phyloP scores from a whole-genome alignment of 1,284 basidiomycete genomes.

The Polyporus tsugae region DNA sequence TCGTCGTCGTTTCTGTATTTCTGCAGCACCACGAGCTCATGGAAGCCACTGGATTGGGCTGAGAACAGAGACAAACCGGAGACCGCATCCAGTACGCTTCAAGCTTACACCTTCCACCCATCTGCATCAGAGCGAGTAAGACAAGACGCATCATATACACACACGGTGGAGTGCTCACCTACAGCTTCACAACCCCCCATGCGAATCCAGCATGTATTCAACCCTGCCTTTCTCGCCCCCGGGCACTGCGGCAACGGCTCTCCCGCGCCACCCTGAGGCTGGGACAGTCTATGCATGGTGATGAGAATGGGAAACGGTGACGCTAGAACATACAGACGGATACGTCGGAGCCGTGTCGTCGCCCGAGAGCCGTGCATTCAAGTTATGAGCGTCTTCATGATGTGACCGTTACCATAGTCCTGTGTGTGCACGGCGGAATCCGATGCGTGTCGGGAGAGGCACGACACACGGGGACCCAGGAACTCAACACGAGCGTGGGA shows the following conservation, averaged over 20 bases:
- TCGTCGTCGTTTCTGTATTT: not conserved
- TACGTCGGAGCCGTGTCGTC: not conserved
- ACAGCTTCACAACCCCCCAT: not conserved
- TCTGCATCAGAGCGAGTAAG: not conserved
- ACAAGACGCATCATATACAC: not conserved
- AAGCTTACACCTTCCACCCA: not conserved
- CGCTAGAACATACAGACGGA: not conserved
- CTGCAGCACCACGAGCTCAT: not conserved
- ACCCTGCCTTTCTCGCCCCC: not conserved
- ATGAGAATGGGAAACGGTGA: not conserved
- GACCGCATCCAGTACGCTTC: not conserved
- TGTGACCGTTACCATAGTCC: not conserved
- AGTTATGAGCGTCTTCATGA: not conserved
- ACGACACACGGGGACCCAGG: not conserved
- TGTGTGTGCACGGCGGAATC: constrained; percentile 1
- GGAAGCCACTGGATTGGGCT: no score
- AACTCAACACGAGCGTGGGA: constrained; percentile 1
- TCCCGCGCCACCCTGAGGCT: constrained; percentile 9
- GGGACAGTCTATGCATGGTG: not conserved
- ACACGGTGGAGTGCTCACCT: constrained; percentile 2
- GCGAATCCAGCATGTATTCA: constrained; percentile 1
- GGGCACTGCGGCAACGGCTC: not conserved
- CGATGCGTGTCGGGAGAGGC: constrained; percentile 24
- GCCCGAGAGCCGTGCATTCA: not conserved
- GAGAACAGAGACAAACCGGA: not conserved